Evolutionary conservation across 148 eudicot species (phyloP), one percentile per base, ranked within the genome.

Genomic region (Salicornia ramosissima): DNA sequence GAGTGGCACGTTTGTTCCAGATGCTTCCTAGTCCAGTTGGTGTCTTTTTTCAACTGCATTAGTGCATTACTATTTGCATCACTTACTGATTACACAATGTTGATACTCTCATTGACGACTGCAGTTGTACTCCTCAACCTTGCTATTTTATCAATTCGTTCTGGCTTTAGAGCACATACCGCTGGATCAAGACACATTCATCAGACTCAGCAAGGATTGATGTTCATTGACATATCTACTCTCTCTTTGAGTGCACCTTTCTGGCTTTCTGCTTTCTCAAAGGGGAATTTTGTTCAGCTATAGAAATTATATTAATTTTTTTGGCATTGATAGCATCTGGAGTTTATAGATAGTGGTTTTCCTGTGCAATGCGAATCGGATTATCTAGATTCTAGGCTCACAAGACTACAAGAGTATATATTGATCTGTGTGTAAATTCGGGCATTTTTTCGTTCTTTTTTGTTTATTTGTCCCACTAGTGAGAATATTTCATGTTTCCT

Each of bases 391-490:
- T n/a, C n/a, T n/a, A n/a, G n/a, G n/a, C 50, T 46, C 18, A 43
- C 47, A 43, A 19, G 16, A 15, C 5, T n/a, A n/a, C n/a, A n/a
- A 14, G 45, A 42, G 25, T 34, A 42, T 50, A 50, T 26, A 57
- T 42, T 11, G 43, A 70, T 21, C 29, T 43, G 73, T 43, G 72
- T 69, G 18, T 64, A 70, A 45, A 57, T 29, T 45, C 19, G 21
- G 19, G 42, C 40, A 43, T 40, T 19, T n/a, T 8, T 14, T 33
- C 54, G 15, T 9, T 39, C 1, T 18, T 12, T 22, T 24, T 15
- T 14, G 0, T 15, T 13, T 2, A 4, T n/a, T n/a, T n/a, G n/a
- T n/a, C n/a, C n/a, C n/a, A n/a, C n/a, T n/a, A n/a, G n/a, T n/a
- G n/a, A n/a, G n/a, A n/a, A n/a, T n/a, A n/a, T n/a, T n/a, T n/a